These are phyloP conservation scores for Trypanosoma platydactyli DNA, from an alignment of 208 protist species.

Conservation along the genomic window DNA sequence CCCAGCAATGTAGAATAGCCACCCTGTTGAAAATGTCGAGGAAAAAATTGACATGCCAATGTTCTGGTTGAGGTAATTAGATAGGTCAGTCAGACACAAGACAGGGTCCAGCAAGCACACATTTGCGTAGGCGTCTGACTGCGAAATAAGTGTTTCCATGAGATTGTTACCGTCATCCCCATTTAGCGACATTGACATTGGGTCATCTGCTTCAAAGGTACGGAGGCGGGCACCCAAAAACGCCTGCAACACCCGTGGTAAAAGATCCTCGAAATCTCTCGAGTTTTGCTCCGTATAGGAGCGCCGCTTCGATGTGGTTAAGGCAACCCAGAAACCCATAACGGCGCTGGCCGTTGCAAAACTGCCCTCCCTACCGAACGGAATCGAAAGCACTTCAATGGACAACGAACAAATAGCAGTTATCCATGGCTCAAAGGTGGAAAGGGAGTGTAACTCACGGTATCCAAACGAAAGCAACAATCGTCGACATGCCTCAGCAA, in stretches of 20 bases:
- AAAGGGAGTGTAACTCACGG: slow-evolving; percentile 58
- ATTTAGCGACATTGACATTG: background rate
- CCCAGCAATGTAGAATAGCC: slow-evolving; percentile 80
- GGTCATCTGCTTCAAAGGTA: slow-evolving; percentile 5
- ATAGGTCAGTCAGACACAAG: slow-evolving; percentile 49
- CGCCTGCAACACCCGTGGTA: slow-evolving; percentile 37
- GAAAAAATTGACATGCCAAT: slow-evolving; percentile 57
- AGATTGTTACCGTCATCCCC: slow-evolving; percentile 47
- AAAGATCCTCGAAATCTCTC: slow-evolving; percentile 54
- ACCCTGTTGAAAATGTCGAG: slow-evolving; percentile 58
- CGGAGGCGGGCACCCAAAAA: slow-evolving; percentile 62
- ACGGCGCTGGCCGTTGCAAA: slow-evolving; percentile 67
- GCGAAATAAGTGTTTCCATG: slow-evolving; percentile 51
- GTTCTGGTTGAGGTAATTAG: slow-evolving; percentile 43
- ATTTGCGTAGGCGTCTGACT: slow-evolving; percentile 50
- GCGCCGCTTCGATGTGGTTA: slow-evolving; percentile 61
- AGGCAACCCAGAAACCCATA: slow-evolving; percentile 65
- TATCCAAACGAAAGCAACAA: slow-evolving; percentile 75
- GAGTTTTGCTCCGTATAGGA: slow-evolving; percentile 30
- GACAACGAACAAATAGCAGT: slow-evolving; percentile 41
- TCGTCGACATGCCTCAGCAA: slow-evolving; percentile 53
- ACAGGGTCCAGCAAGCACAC: slow-evolving; percentile 50
- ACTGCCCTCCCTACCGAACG: slow-evolving; percentile 69
- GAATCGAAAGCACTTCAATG: slow-evolving; percentile 61
- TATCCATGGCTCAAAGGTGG: slow-evolving; percentile 49